Evolutionary conservation across 2,329 filamentous ascomycete genomes (phyloP).

Genomic region (Aureobasidium melanogenum): DNA sequence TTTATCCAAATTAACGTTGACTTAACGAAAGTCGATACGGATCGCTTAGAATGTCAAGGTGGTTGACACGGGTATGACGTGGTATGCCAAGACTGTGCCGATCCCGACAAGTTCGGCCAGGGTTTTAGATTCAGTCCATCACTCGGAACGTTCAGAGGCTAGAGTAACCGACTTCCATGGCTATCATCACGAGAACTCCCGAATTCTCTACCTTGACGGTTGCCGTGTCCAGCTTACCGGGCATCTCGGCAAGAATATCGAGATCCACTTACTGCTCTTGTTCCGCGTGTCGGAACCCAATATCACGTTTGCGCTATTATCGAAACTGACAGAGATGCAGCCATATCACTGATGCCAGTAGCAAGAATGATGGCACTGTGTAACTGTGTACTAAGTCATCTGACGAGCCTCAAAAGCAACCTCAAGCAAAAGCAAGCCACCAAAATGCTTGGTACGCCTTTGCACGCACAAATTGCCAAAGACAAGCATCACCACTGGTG

Average conservation of each 20-base stretch:
- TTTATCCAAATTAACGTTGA: too few species aligned
- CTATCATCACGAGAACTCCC: too few species aligned
- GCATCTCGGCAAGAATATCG: not conserved
- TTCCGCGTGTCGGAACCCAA: not conserved
- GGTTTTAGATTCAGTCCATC: not conserved
- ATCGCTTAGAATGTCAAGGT: too few species aligned
- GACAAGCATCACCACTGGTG: slow-evolving; percentile 1
- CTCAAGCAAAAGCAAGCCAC: not conserved
- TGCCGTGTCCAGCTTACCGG: not conserved
- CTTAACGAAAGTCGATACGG: too few species aligned
- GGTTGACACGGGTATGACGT: too few species aligned
- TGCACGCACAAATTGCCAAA: not conserved
- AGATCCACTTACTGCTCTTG: not conserved
- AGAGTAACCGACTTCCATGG: too few species aligned
- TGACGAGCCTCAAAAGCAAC: not conserved
- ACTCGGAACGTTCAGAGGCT: too few species aligned
- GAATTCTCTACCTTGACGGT: too few species aligned
- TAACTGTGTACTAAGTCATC: not conserved
- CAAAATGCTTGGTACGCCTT: not conserved
- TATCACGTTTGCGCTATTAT: not conserved
- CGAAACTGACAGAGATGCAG: too few species aligned
- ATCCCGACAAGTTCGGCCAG: not conserved
- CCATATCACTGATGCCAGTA: not conserved
- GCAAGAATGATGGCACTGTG: not conserved
- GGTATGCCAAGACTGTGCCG: not conserved